phyloP scores from a whole-genome alignment of 371 early-diverging fungal species.

The Mucor mucedo region DNA sequence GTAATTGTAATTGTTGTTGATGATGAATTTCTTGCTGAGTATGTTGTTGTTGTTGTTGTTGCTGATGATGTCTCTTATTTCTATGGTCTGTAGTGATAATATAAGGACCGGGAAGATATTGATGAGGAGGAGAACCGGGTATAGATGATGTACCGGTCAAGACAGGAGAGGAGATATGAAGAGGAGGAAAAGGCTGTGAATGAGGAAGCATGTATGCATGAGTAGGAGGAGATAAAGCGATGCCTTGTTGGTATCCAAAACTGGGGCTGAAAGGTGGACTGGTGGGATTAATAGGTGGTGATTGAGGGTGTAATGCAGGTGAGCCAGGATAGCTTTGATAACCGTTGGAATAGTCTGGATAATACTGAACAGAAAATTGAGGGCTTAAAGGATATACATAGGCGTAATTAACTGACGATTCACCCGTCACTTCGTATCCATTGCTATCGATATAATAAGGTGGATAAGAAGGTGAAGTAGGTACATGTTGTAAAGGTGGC shows the following conservation, averaged over 20 bases:
- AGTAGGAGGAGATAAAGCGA: slow-evolving; percentile 45
- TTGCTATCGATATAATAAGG: slow-evolving; percentile 40
- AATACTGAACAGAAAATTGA: slow-evolving; percentile 53
- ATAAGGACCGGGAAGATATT: slow-evolving; percentile 36
- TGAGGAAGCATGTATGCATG: slow-evolving; percentile 47
- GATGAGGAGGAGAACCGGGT: slow-evolving; percentile 46
- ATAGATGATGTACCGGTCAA: slow-evolving; percentile 43
- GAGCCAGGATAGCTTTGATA: slow-evolving; percentile 57
- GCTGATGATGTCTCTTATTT: slow-evolving; percentile 17
- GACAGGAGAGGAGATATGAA: slow-evolving; percentile 55
- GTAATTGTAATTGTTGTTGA: slow-evolving; percentile 17
- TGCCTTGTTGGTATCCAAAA: slow-evolving; percentile 41
- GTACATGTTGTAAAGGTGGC: slow-evolving; percentile 10
- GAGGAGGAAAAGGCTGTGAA: slow-evolving; percentile 50
- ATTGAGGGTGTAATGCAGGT: slow-evolving; percentile 43
- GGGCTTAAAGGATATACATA: slow-evolving; percentile 56
- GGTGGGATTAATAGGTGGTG: slow-evolving; percentile 41
- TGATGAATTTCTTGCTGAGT: slow-evolving; percentile 15
- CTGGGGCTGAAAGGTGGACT: slow-evolving; percentile 46
- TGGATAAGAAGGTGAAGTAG: slow-evolving; percentile 48
- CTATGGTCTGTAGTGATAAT: slow-evolving; percentile 28
- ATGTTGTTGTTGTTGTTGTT: slow-evolving; percentile 12
- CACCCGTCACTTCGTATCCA: slow-evolving; percentile 23
- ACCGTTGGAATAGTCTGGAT: slow-evolving; percentile 42
- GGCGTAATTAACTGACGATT: slow-evolving; percentile 17